These are phyloP conservation scores for Coemansia javaensis DNA, from an alignment of 192 early-diverging fungal genomes.

Conservation along the genomic window DNA sequence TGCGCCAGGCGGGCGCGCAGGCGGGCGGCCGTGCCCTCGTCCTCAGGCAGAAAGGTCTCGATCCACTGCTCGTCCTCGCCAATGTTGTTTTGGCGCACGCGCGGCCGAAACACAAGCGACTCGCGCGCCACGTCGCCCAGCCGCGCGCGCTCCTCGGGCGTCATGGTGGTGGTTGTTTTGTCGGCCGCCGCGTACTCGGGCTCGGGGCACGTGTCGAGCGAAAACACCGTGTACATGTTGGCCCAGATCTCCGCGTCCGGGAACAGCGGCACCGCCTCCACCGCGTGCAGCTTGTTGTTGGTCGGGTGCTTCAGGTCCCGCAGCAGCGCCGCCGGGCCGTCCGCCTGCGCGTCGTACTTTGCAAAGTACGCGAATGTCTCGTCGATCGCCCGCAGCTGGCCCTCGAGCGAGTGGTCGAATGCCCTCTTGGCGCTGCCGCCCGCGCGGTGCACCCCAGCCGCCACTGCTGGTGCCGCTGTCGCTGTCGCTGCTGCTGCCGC, in stretches of 20 bases:
- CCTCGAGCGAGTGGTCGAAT: constrained; percentile 40
- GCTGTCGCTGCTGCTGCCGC: no score
- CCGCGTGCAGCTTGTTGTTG: constrained; percentile 33
- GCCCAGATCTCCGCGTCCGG: constrained; percentile 37
- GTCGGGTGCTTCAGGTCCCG: constrained; percentile 37
- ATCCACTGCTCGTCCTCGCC: constrained; percentile 43
- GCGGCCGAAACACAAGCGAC: constrained; percentile 37
- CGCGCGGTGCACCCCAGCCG: constrained; percentile 4
- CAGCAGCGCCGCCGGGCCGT: constrained; percentile 28
- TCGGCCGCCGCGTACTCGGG: constrained; percentile 21
- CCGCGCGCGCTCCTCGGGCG: constrained; percentile 1
- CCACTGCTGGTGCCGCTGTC: no score
- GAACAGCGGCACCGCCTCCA: constrained; percentile 34
- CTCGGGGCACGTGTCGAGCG: constrained; percentile 35
- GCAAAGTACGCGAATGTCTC: constrained; percentile 35
- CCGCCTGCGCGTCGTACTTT: constrained; percentile 11
- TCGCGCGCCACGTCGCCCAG: constrained; percentile 27
- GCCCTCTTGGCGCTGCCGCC: constrained; percentile 11
- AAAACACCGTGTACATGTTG: constrained; percentile 36
- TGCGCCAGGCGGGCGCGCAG: constrained; percentile 9
- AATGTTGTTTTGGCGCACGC: constrained; percentile 22
- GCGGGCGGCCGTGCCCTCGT: constrained; percentile 12
- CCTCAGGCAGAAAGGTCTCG: constrained; percentile 37
- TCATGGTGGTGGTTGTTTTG: no score
- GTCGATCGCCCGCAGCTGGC: constrained; percentile 45